These are phyloP conservation scores for Truncatella angustata DNA, from an alignment of 2,329 filamentous ascomycete genomes.

Conservation along the genomic window DNA sequence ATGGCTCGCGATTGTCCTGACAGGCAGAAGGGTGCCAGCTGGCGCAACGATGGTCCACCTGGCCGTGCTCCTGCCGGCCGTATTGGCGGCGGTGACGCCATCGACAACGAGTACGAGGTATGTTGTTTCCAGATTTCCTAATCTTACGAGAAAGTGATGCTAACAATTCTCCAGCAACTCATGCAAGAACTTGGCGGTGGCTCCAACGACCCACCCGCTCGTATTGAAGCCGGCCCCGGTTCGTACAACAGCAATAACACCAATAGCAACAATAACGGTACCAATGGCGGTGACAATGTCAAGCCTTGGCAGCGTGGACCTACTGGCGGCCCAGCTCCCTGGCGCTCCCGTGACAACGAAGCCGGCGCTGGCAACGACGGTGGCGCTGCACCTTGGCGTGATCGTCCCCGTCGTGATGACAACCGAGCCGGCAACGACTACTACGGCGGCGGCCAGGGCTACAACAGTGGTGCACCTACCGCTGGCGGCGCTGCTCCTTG, in stretches of 20 bases:
- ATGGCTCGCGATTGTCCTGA: slow-evolving; percentile 99
- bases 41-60: slow-evolving; percentile 71
- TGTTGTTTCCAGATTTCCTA: slow-evolving; percentile 28
- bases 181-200: slow-evolving; percentile 95
- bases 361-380: slow-evolving; percentile 40
- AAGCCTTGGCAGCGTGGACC: slow-evolving; percentile 90
- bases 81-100: slow-evolving; percentile 76
- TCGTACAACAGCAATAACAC: no score
- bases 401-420: slow-evolving; percentile 44
- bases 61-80: slow-evolving; percentile 55
- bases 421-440: slow-evolving; percentile 50
- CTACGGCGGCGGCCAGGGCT: slow-evolving; percentile 39
- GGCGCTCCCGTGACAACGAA: slow-evolving; percentile 60
- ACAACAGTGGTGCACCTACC: slow-evolving; percentile 23
- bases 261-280: no score
- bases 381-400: slow-evolving; percentile 33
- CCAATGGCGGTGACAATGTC: slow-evolving; percentile 53
- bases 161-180: slow-evolving; percentile 67
- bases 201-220: slow-evolving; percentile 64
- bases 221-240: slow-evolving; percentile 82
- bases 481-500: slow-evolving; percentile 48
- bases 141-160: slow-evolving; percentile 17
- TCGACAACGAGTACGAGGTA: slow-evolving; percentile 94
- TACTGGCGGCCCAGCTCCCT: slow-evolving; percentile 80
- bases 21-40: slow-evolving; percentile 83